phyloP scores from a whole-genome alignment of 2,329 filamentous ascomycete genomes.

The Fusarium buharicum region DNA sequence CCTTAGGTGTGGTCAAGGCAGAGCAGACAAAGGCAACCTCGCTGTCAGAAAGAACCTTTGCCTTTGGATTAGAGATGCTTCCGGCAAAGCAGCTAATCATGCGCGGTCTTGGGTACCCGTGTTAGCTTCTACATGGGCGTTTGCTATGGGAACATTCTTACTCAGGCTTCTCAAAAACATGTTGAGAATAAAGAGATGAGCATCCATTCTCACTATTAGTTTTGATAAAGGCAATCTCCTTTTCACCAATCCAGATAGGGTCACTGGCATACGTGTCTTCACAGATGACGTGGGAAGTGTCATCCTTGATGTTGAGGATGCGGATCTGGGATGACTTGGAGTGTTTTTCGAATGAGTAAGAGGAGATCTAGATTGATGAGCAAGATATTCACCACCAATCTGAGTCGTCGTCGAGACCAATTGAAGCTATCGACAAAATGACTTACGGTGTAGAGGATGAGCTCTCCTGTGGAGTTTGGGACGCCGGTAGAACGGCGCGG shows the following conservation, averaged over 20 bases:
- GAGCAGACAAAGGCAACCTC: slow-evolving; percentile 67
- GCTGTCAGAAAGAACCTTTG: slow-evolving; percentile 60
- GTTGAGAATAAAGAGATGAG: slow-evolving; percentile 58
- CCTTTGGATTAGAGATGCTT: slow-evolving; percentile 68
- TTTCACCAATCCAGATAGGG: slow-evolving; percentile 79
- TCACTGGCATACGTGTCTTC: slow-evolving; percentile 73
- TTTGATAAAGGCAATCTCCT: slow-evolving; percentile 68
- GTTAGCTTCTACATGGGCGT: slow-evolving; percentile 3
- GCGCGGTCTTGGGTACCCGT: slow-evolving; percentile 45
- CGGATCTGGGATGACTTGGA: slow-evolving; percentile 74
- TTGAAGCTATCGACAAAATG: slow-evolving; percentile 7
- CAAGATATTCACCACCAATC: not conserved
- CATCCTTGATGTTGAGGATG: slow-evolving; percentile 74
- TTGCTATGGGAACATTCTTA: slow-evolving; percentile 44
- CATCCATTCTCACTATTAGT: slow-evolving; percentile 56
- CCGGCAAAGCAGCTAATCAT: slow-evolving; percentile 63
- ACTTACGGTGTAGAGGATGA: slow-evolving; percentile 71
- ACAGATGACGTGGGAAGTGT: slow-evolving; percentile 72
- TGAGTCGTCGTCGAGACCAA: not conserved
- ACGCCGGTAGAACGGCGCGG: slow-evolving; percentile 76
- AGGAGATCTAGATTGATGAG: slow-evolving; percentile 62
- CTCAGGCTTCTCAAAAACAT: slow-evolving; percentile 51
- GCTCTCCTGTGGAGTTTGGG: slow-evolving; percentile 74
- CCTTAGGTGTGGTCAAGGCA: slow-evolving; percentile 73
- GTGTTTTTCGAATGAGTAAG: slow-evolving; percentile 84